phyloP scores from a whole-genome alignment of 345 rosid genomes.

The Limnanthes douglasii region DNA sequence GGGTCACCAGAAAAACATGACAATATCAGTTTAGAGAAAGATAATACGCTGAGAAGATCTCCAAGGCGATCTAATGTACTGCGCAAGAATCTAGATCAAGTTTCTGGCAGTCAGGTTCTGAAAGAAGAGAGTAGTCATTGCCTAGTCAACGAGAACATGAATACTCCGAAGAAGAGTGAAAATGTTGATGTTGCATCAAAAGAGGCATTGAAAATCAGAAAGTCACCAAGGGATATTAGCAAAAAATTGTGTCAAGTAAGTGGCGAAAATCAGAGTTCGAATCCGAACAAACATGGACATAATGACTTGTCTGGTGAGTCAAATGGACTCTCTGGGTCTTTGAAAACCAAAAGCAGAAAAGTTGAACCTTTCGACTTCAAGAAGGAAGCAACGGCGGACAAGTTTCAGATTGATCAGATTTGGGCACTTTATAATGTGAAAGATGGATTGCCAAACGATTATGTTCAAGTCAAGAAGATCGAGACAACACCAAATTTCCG shows the following conservation, averaged over 20 bases:
- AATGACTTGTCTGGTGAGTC: conserved; percentile 9
- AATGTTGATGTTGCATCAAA: conserved; percentile 6
- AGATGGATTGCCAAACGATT: conserved; percentile 28
- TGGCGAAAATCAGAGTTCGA: conserved; percentile 9
- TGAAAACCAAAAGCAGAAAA: conserved; percentile 6
- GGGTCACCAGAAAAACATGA: conserved; percentile 8
- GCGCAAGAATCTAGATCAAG: conserved; percentile 2
- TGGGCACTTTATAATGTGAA: conserved; percentile 31
- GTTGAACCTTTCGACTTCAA: conserved; percentile 15
- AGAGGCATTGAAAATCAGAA: conserved; percentile 19
- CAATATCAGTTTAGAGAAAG: conserved; percentile 5
- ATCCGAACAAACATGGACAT: conserved; percentile 11
- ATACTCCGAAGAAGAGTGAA: conserved; percentile 6
- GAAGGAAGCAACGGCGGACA: conserved; percentile 23
- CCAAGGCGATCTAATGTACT: conserved; percentile 5
- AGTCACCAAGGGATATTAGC: conserved; percentile 23
- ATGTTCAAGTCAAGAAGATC: conserved; percentile 31
- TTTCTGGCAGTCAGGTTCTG: conserved; percentile 3
- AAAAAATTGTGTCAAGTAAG: conserved; percentile 7
- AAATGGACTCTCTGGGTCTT: conserved; percentile 4
- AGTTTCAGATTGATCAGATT: conserved; percentile 22
- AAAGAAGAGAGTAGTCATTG: conserved; percentile 5
- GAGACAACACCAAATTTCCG: conserved; percentile 14
- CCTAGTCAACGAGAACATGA: conserved; percentile 3
- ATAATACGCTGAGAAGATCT: conserved; percentile 11